Evolutionary conservation across 2,329 filamentous ascomycete species (phyloP).

Genomic region (Cadophora sp.): DNA sequence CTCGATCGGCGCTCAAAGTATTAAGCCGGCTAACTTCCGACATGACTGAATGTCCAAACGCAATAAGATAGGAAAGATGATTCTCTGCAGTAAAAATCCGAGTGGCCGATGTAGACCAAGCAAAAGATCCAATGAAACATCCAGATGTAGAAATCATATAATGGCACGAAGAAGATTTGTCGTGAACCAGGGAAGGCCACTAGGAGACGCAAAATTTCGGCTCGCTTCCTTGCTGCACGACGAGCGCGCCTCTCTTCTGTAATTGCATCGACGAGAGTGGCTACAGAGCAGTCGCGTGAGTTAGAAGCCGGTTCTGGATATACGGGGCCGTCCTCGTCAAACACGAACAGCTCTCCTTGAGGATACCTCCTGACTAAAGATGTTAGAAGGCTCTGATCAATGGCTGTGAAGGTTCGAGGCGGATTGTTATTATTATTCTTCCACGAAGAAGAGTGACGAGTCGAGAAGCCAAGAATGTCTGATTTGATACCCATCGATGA

Average conservation of each 20-base stretch:
- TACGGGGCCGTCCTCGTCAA: slow-evolving; percentile 36
- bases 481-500: slow-evolving; percentile 28
- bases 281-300: slow-evolving; percentile 7
- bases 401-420: slow-evolving; percentile 27
- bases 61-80: slow-evolving; percentile 47
- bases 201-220: slow-evolving; percentile 41
- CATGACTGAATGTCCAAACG: slow-evolving; percentile 58
- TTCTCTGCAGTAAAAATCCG: slow-evolving; percentile 43
- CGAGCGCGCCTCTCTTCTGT: slow-evolving; percentile 25
- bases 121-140: slow-evolving; percentile 55
- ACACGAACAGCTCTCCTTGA: slow-evolving; percentile 39
- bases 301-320: slow-evolving; percentile 11
- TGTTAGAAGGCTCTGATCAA: slow-evolving; percentile 35
- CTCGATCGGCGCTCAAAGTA: slow-evolving; percentile 53
- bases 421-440: slow-evolving; percentile 24
- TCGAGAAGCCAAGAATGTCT: slow-evolving; percentile 40
- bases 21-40: slow-evolving; percentile 59
- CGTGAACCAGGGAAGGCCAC: slow-evolving; percentile 51
- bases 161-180: slow-evolving; percentile 53
- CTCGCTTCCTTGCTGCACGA: slow-evolving; percentile 23
- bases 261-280: not conserved
- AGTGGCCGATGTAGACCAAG: slow-evolving; percentile 53
- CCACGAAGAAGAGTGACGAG: slow-evolving; percentile 29
- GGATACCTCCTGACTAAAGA: slow-evolving; percentile 38
- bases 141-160: slow-evolving; percentile 54